These are phyloP conservation scores for Pleurotus platypus DNA, from an alignment of 768 basidiomycete species.

Conservation along the genomic window DNA sequence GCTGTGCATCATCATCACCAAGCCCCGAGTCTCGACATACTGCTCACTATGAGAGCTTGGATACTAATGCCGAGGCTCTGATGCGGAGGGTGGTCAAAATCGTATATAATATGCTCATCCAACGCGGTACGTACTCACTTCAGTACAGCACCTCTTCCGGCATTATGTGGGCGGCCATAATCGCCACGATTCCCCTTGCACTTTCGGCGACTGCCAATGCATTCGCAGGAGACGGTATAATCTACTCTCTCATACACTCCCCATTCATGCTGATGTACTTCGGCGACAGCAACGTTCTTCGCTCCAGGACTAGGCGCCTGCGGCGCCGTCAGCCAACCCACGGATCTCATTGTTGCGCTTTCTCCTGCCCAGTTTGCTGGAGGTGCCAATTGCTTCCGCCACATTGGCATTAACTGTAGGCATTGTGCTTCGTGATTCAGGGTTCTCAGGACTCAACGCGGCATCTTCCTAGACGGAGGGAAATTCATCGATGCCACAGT, in stretches of 20 bases:
- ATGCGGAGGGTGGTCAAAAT: no score
- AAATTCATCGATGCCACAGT: constrained; percentile 18
- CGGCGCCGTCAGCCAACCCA: constrained; percentile 15
- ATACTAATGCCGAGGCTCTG: no score
- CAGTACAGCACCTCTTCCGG: no score
- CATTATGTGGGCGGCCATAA: no score
- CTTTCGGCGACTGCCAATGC: not conserved
- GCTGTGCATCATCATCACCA: no score
- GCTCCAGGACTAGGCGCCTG: constrained; percentile 18
- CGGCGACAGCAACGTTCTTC: constrained; percentile 5
- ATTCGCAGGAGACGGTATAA: constrained; percentile 2
- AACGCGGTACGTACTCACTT: no score
- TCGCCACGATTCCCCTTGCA: not conserved
- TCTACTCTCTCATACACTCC: not conserved
- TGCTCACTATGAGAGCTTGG: no score
- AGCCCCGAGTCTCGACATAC: no score
- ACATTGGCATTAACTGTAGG: constrained; percentile 21
- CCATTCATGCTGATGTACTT: not conserved
- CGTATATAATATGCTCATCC: no score
- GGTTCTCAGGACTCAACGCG: not conserved
- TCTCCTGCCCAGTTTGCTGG: constrained; percentile 15
- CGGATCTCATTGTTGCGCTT: constrained; percentile 22
- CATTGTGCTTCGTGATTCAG: not conserved
- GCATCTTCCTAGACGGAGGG: constrained; percentile 13
- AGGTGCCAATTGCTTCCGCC: constrained; percentile 18